Conservation (phyloP, 768 basidiomycete genomes). For the Kwoniella bestiolae region DNA sequence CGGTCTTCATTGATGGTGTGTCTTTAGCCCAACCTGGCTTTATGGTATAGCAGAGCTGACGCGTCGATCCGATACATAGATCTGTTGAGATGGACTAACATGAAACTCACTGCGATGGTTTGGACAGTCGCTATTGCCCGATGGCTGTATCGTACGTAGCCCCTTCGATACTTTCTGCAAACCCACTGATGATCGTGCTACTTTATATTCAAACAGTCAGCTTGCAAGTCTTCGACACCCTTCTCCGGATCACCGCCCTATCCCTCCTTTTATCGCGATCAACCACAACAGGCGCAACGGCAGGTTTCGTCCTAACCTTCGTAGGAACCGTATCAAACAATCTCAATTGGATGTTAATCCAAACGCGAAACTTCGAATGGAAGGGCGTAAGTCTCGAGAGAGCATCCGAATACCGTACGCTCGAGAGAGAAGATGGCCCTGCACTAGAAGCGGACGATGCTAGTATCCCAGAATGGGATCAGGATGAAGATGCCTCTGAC, state of each 20-base stretch:
- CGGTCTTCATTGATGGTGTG: slow-evolving; percentile 35
- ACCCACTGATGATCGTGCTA: not conserved
- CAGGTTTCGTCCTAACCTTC: slow-evolving; percentile 45
- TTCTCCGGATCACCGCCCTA: slow-evolving; percentile 31
- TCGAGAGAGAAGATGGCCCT: slow-evolving; percentile 45
- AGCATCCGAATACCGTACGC: slow-evolving; percentile 38
- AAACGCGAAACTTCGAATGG: slow-evolving; percentile 35
- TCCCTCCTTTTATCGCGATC: slow-evolving; percentile 21
- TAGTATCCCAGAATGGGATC: slow-evolving; percentile 4
- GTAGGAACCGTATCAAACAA: slow-evolving; percentile 29
- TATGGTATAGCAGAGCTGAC: not conserved
- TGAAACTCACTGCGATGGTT: slow-evolving; percentile 23
- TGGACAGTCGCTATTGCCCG: slow-evolving; percentile 25
- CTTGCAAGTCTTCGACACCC: slow-evolving; percentile 27
- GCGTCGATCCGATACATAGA: slow-evolving; percentile 24
- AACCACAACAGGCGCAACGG: slow-evolving; percentile 31
- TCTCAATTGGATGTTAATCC: slow-evolving; percentile 29
- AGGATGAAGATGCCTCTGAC: not conserved
- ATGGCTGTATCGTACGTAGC: slow-evolving; percentile 38
- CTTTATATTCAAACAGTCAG: no score
- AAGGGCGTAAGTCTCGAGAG: slow-evolving; percentile 43
- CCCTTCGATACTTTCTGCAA: not conserved
- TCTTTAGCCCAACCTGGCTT: not conserved
- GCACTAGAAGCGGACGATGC: slow-evolving; percentile 23
- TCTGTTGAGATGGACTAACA: slow-evolving; percentile 28